Evolutionary conservation across 2,329 filamentous ascomycete species (phyloP).

Genomic region (Pestalotiopsis sp.): DNA sequence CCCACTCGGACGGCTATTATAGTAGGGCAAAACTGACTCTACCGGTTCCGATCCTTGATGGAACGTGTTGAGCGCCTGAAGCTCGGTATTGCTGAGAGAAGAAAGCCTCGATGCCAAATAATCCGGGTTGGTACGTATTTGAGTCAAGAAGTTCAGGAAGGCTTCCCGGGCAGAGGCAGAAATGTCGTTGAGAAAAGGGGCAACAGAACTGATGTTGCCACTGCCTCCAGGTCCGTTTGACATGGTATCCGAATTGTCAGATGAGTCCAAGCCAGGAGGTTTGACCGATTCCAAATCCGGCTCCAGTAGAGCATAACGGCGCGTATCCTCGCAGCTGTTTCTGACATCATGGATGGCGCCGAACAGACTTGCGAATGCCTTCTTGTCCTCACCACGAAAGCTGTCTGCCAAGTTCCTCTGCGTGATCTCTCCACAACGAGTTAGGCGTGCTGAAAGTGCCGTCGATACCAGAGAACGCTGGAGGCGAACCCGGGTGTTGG

Average conservation of each 20-base stretch:
- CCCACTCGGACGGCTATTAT: conserved; percentile 49
- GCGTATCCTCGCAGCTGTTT: conserved; percentile 73
- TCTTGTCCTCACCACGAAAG: conserved; percentile 80
- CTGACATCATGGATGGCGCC: conserved; percentile 80
- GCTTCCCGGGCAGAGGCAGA: conserved; percentile 74
- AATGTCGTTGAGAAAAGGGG: conserved; percentile 71
- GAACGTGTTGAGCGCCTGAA: conserved; percentile 76
- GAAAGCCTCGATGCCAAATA: conserved; percentile 84
- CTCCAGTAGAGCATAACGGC: conserved; percentile 71
- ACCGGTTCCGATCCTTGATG: conserved; percentile 79
- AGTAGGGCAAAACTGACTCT: conserved; percentile 79
- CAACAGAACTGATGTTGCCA: conserved; percentile 36
- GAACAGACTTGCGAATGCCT: conserved; percentile 73
- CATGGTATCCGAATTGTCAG: conserved; percentile 53
- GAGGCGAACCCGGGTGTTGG: conserved; percentile 71
- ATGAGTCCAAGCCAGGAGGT: conserved; percentile 49
- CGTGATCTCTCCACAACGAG: conserved; percentile 73
- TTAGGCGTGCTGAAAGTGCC: conserved; percentile 73
- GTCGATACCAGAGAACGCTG: conserved; percentile 76
- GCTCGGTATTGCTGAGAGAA: conserved; percentile 73
- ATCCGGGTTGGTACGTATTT: conserved; percentile 83
- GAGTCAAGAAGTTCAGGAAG: conserved; percentile 77
- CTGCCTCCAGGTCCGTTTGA: conserved; percentile 42
- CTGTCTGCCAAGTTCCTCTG: conserved; percentile 77
- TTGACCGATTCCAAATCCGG: conserved; percentile 70